A percentile compares a stretch with the other conserved stretches of the same genome.
Evolutionary conservation across 2,329 filamentous ascomycete genomes (phyloP).

Genomic region (Aspergillus quadricinctus): DNA sequence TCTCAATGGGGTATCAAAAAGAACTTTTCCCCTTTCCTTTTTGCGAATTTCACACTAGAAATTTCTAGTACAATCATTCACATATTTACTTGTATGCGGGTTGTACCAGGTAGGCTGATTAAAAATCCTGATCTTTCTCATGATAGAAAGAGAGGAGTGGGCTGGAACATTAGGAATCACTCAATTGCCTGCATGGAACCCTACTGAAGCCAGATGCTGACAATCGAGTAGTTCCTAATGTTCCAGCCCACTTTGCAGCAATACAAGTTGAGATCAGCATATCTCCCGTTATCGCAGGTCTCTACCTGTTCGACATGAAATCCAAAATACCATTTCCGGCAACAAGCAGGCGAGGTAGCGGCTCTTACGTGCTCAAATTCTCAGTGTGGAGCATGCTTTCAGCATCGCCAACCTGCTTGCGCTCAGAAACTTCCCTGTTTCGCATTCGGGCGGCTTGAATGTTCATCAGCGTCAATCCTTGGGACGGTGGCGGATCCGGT

Average conservation of each 20-base stretch:
- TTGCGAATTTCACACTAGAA: not conserved
- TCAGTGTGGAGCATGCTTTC: constrained; percentile 67
- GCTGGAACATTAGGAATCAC: too few species aligned
- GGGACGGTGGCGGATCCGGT: constrained; percentile 35
- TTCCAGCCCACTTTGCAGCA: not conserved
- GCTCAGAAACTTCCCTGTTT: constrained; percentile 72
- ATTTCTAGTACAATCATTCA: not conserved
- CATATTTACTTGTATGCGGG: not conserved
- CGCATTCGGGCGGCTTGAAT: constrained; percentile 62
- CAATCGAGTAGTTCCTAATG: not conserved
- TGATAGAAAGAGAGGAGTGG: not conserved
- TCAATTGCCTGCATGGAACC: not conserved
- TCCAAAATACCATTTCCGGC: not conserved
- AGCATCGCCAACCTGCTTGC: constrained; percentile 85
- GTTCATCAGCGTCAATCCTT: constrained; percentile 50
- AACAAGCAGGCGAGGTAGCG: not conserved
- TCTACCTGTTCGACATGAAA: not conserved
- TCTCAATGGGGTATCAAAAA: not conserved
- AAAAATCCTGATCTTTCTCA: not conserved
- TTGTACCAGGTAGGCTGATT: not conserved
- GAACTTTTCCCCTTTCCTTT: not conserved
- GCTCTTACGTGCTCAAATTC: constrained; percentile 17
- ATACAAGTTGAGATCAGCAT: not conserved
- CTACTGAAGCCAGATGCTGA: not conserved
- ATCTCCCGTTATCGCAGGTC: not conserved